Evolutionary conservation across 2,329 filamentous ascomycete species (phyloP), one percentile per base, ranked within the genome.

Genomic region (Exserohilum rostratum): DNA sequence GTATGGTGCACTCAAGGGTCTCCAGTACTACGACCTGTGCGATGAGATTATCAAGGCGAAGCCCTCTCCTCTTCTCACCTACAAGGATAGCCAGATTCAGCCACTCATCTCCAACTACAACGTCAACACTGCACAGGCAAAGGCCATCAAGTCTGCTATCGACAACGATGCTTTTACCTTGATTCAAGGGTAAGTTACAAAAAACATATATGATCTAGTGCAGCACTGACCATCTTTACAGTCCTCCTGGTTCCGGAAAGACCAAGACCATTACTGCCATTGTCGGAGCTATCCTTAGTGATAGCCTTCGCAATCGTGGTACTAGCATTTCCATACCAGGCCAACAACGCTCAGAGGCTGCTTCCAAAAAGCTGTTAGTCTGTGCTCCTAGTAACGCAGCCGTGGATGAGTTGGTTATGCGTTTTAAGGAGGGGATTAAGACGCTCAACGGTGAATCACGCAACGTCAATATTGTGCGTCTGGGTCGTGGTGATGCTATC

Each of bases 341-440:
- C 6, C 66, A 69, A 46, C 65, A 61, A 38, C 64, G 60, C 4
- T 66, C 64, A 6, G 66, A 73, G n/a, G 52, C 65, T 17, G 72
- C 79, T 1, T 72, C 85, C 2, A 97, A 96, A 77, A 99, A 98
- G 75, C 82, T 99, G 22, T 83, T 99, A 22, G 91, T 99, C 20
- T 99, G 95, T 70, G 95, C 95, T n/a, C 95, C 95, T 12, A 98
- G 93, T 82, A 99, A 99, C 75, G 95, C 95, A 6, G 95, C 95
- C 29, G 95, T 99, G 5, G 95, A 99, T 72, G 95, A 99, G 74
- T 75, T 99, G 58, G 95, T 99, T 15, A 87, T 97, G 74, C 89
- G 95, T 78, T 84, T 99, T 68, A 98, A 96, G 76, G 81, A 86
- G 48, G 95, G 95, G 4, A 84, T 99, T 47, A 93, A 88, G 69